Evolutionary conservation across 805 yeast genomes (phyloP), one percentile per base, ranked within the genome.

Genomic region (Metschnikowia borealis): DNA sequence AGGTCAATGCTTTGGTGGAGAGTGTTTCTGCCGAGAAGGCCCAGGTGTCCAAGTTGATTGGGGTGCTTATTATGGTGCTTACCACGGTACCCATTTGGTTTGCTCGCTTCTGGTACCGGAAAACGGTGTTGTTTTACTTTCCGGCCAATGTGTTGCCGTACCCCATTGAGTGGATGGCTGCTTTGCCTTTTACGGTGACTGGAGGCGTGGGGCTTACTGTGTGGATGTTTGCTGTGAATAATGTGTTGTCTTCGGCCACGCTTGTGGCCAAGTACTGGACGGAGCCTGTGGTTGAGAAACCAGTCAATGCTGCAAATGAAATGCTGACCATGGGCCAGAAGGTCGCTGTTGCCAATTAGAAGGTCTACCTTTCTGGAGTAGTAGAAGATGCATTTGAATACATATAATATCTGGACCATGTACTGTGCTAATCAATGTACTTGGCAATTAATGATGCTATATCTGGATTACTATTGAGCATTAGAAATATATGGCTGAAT

Each of bases 201-300:
- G 89, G 89, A 11, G 77, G 85, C 0, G 71, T 85, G 17, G 86
- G 89, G 1, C 74, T 81, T 41, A 73, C 80, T 6, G 67, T 74
- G 5, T 82, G 85, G 87, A 73, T 79, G 65, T 78, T 73, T 57
- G 67, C 75, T 5, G 62, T 65, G 11, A 69, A 68, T 54, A 56
- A 51, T 32, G 74, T 73, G 2, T 44, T 73, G 29, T 18, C 44
- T 10, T 55, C 58, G 15, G 21, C 45, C 20, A 47, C 44, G 29
- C 54, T 56, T 36, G 47, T 62, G 42, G 52, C 50, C 13, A 42
- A 52, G 8, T 63, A 58, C 44, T 51, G 55, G n/a, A 41, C 54
- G 18, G 62, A 59, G 39, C 54, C 52, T 11, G 49, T 54, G 8
- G 58, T 56, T 17, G 54, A 47, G 32, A 54, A 51, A 45, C 62